Conservation (phyloP, 2,329 filamentous ascomycete species). For the Acephala macrosclerotiorum region DNA sequence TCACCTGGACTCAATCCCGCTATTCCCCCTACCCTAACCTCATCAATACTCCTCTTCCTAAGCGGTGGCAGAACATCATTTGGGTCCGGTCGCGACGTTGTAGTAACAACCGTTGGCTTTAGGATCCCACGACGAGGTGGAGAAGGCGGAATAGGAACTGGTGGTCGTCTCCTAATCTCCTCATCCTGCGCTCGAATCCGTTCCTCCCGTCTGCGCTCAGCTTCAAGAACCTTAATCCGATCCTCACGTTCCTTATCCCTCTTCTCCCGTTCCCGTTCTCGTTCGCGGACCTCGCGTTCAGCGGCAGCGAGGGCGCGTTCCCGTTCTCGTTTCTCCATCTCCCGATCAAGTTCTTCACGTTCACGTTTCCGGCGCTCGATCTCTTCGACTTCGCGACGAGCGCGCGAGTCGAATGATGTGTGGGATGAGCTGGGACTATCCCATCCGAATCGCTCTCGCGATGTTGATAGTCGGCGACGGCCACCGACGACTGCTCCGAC, state of each 20-base stretch:
- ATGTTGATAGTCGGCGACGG: slow-evolving; percentile 22
- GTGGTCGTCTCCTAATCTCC: slow-evolving; percentile 40
- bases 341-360: slow-evolving; percentile 2
- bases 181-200: slow-evolving; percentile 39
- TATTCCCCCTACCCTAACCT: background rate
- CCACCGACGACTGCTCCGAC: slow-evolving; percentile 32
- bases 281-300: background rate
- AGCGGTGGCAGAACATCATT: background rate
- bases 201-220: slow-evolving; percentile 29
- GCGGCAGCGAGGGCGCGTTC: too few species aligned
- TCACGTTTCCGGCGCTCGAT: slow-evolving; percentile 19
- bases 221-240: slow-evolving; percentile 27
- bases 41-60: background rate
- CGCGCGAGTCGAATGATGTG: slow-evolving; percentile 33
- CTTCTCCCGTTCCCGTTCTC: slow-evolving; percentile 15
- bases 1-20: slow-evolving; percentile 20
- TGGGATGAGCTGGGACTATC: slow-evolving; percentile 37
- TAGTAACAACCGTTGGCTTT: background rate
- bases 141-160: slow-evolving; percentile 31
- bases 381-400: slow-evolving; percentile 26
- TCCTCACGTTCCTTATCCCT: slow-evolving; percentile 27
- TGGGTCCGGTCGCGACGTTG: background rate
- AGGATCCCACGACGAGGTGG: background rate
- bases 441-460: slow-evolving; percentile 28
- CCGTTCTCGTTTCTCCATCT: slow-evolving; percentile 21